Base-by-base conservation (phyloP, 345 rosid species). In the Populus alba region DNA sequence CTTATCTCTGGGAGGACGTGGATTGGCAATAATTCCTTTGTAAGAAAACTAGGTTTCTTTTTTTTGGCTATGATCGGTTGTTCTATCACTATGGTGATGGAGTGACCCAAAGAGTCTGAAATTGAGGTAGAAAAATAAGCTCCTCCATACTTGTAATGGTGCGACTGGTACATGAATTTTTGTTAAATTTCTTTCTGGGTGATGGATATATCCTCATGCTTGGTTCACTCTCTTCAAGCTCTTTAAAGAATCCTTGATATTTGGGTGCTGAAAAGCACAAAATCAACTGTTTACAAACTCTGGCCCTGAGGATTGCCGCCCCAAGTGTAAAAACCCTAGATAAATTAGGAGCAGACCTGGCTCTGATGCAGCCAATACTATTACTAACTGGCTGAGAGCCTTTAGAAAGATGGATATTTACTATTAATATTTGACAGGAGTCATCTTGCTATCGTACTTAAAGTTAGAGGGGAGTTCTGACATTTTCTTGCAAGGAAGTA, bases 71-170 rank as follows among this genome's bases (percentile, higher is more conserved):
- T 83, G 82, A n/a, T 70, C 73, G 83, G 68, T 74, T 75, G 73
- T 68, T 70, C 76, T 72, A 61, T 80, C 77, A 78, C 27, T 27
- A 23, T 77, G 76, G 76, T 79, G 77, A 63, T 71, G 82, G 83
- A 77, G 85, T 78, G 77, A 73, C 70, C 68, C 67, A 45, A 73
- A 75, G 81, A 75, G 74, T 75, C 59, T 72, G 65, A 22, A 68
- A 71, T 68, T 73, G 78, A 74, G 84, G 83, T 76, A 84, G 81
- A 80, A 78, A 41, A 86, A 88, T 86, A 88, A 86, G 81, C 78
- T 79, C 66, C 85, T 68, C 75, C 80, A 69, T 69, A 23, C 27
- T 13, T 80, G 20, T 66, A 43, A 61, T 23, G 39, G 65, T 25
- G 74, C 31, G 27, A 66, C 37, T 3, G 68, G 35, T 12, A 23